Evolutionary conservation across 2,329 filamentous ascomycete species (phyloP).

Genomic region (Mycosphaerella arachidis): DNA sequence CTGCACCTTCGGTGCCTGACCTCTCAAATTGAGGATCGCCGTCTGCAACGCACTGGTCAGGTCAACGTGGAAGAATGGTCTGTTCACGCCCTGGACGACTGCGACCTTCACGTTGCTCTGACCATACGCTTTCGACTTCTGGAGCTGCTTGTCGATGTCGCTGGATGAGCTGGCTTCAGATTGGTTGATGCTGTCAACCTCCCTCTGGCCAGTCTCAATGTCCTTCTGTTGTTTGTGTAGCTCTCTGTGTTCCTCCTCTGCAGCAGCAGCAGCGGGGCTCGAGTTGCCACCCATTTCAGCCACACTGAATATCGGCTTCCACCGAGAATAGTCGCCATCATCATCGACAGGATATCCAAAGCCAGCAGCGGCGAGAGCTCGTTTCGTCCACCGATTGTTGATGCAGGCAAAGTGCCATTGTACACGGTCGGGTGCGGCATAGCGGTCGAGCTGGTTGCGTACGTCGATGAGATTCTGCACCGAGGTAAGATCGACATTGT

Average conservation of each 20-base stretch:
- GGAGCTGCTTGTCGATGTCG: conserved; percentile 42
- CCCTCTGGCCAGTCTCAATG: conserved; percentile 23
- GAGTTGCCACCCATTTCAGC: conserved; percentile 73
- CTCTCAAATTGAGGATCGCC: conserved; percentile 65
- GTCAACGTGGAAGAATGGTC: conserved; percentile 91
- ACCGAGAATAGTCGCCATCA: conserved; percentile 56
- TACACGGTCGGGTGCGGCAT: conserved; percentile 72
- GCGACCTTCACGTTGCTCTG: conserved; percentile 43
- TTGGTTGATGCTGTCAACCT: conserved; percentile 21
- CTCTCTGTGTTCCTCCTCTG: conserved; percentile 57
- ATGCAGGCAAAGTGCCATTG: conserved; percentile 97
- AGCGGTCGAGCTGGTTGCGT: conserved; percentile 85
- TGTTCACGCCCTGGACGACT: conserved; percentile 77
- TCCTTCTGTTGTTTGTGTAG: conserved; percentile 34
- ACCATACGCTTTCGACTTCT: conserved; percentile 41
- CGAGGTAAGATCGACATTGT: conserved; percentile 89
- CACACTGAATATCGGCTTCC: conserved; percentile 94
- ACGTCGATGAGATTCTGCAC: conserved; percentile 91
- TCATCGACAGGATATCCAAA: conserved; percentile 71
- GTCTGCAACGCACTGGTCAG: conserved; percentile 83
- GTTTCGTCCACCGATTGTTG: conserved; percentile 91
- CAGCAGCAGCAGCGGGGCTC: conserved; percentile 65
- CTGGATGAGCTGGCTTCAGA: conserved; percentile 24
- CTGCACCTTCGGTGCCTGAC: background rate
- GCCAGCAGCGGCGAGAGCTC: conserved; percentile 77